Evolutionary conservation across 2,329 filamentous ascomycete species (phyloP).

Genomic region (Fusarium buxicola): DNA sequence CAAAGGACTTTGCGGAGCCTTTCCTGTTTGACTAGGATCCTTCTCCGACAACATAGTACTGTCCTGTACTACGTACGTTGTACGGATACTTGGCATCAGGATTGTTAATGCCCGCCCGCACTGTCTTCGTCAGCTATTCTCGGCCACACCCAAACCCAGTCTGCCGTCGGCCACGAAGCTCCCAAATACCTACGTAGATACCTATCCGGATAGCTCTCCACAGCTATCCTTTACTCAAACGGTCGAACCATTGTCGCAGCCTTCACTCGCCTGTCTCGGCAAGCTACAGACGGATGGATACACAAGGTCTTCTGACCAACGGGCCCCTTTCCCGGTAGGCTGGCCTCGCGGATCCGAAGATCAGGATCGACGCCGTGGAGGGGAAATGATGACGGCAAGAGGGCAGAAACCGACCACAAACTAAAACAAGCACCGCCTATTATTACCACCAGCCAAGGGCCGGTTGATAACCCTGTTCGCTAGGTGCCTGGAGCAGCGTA

Average conservation of each 20-base stretch:
- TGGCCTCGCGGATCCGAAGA: constrained; percentile 44
- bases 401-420: constrained; percentile 21
- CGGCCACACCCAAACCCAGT: constrained; percentile 7
- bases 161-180: background rate
- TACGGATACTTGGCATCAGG: constrained; percentile 19
- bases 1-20: constrained; percentile 21
- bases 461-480: constrained; percentile 5
- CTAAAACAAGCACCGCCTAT: constrained; percentile 33
- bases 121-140: constrained; percentile 24
- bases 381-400: constrained; percentile 36
- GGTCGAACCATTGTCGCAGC: constrained; percentile 5
- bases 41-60: constrained; percentile 11
- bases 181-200: background rate
- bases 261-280: constrained; percentile 12
- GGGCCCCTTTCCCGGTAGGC: constrained; percentile 38
- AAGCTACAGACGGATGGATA: constrained; percentile 21
- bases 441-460: constrained; percentile 33
- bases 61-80: too few relatives aligned
- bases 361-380: constrained; percentile 44
- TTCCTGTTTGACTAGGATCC: constrained; percentile 28
- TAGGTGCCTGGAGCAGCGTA: constrained; percentile 1
- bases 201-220: background rate
- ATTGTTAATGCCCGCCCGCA: constrained; percentile 4
- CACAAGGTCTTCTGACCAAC: constrained; percentile 36
- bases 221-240: constrained; percentile 6